These are phyloP conservation scores for Arctium lappa DNA, from an alignment of 129 eudicot species.

Conservation along the genomic window DNA sequence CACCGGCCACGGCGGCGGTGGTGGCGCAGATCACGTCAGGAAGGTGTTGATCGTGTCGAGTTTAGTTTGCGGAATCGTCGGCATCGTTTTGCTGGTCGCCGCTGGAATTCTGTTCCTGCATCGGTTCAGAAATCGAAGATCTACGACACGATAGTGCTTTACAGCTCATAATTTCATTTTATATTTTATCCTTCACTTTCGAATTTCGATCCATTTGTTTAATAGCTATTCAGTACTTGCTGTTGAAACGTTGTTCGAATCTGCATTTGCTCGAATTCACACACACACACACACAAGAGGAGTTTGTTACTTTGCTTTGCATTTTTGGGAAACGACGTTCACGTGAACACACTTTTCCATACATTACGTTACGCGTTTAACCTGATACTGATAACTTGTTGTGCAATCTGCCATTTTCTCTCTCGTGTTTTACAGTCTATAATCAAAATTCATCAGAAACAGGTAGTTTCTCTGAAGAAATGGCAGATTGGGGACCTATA, in stretches of 20 bases:
- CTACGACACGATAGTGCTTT: neutral
- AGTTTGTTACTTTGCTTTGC: neutral
- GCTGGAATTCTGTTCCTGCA: slow-evolving; percentile 42
- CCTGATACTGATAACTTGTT: neutral
- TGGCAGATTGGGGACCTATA: slow-evolving; percentile 97
- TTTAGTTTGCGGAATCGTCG: slow-evolving; percentile 60
- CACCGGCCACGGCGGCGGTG: slow-evolving; percentile 3
- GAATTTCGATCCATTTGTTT: neutral
- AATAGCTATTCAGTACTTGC: neutral
- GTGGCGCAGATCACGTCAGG: slow-evolving; percentile 41
- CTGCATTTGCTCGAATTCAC: neutral
- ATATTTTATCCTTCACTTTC: neutral
- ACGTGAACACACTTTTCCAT: slow-evolving; percentile 20
- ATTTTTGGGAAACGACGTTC: slow-evolving; percentile 16
- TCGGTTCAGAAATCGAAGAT: slow-evolving; percentile 31
- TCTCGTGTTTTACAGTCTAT: neutral
- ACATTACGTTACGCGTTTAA: slow-evolving; percentile 2
- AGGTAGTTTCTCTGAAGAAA: neutral
- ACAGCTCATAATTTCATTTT: slow-evolving; percentile 12
- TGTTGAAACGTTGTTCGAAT: neutral
- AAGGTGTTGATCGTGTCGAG: slow-evolving; percentile 50
- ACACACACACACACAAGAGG: neutral
- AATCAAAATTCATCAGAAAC: neutral
- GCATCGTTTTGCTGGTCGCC: slow-evolving; percentile 49
- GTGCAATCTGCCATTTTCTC: neutral